Evolutionary conservation across 106 monocot species (phyloP).

Genomic region (Narthecium ossifragum): DNA sequence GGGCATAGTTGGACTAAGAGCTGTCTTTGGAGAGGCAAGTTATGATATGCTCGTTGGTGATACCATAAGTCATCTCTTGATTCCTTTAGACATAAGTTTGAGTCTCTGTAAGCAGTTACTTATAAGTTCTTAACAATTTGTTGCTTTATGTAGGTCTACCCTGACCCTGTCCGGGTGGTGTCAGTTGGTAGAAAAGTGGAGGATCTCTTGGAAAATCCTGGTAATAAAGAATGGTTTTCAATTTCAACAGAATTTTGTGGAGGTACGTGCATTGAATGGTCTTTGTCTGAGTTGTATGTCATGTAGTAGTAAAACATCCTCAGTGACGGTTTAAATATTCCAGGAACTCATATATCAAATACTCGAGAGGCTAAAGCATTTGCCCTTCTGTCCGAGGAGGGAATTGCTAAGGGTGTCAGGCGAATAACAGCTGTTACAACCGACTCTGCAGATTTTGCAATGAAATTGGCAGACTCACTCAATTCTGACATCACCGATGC

Average conservation of each 20-base stretch:
- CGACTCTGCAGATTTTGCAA: conserved; percentile 65
- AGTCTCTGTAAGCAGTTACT: not conserved
- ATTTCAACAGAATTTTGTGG: conserved; percentile 95
- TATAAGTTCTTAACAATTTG: not conserved
- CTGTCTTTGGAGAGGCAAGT: conserved; percentile 92
- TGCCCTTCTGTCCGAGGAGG: conserved; percentile 94
- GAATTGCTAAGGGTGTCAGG: conserved; percentile 94
- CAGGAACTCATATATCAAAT: conserved; percentile 94
- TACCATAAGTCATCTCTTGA: not conserved
- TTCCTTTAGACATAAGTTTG: not conserved
- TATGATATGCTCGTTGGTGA: no score
- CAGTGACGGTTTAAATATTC: not conserved
- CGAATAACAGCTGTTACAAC: conserved; percentile 93
- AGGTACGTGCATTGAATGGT: conserved; percentile 28
- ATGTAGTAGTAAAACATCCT: conserved; percentile 8
- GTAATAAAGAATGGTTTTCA: conserved; percentile 72
- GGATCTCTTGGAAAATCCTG: conserved; percentile 61
- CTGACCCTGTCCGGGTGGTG: conserved; percentile 91
- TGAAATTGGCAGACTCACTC: conserved; percentile 53
- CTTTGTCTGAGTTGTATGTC: not conserved
- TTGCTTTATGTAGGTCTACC: conserved; percentile 78
- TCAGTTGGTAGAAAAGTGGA: conserved; percentile 87
- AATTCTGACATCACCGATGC: conserved; percentile 58
- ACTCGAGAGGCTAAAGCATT: conserved; percentile 93
- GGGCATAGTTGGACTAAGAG: conserved; percentile 64